These are phyloP conservation scores for Gorgonomyces haynaldii DNA, from an alignment of 192 early-diverging fungal genomes.

Conservation along the genomic window DNA sequence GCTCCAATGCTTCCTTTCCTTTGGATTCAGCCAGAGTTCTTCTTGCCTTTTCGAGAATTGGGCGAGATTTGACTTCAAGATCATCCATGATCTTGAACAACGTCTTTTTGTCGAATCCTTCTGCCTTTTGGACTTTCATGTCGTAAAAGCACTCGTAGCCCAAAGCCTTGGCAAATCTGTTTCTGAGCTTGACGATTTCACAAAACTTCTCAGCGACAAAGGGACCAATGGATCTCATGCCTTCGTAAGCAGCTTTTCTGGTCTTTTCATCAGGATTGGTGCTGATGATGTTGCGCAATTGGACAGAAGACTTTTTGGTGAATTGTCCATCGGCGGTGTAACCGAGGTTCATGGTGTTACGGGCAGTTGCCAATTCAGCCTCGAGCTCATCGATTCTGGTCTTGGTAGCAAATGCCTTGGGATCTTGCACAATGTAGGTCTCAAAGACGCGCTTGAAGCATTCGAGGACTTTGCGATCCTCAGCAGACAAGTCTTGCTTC, in stretches of 20 bases:
- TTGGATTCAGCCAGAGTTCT: constrained; percentile 15
- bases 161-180: constrained; percentile 17
- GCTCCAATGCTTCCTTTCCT: constrained; percentile 18
- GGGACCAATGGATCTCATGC: constrained; percentile 16
- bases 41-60: constrained; percentile 16
- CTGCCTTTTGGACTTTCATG: constrained; percentile 21
- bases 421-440: constrained; percentile 23
- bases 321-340: constrained; percentile 10
- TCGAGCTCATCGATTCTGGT: constrained; percentile 17
- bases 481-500: constrained; percentile 8
- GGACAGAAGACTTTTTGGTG: constrained; percentile 15
- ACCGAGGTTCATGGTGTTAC: constrained; percentile 17
- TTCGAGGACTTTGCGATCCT: constrained; percentile 8
- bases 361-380: constrained; percentile 13
- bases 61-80: constrained; percentile 9
- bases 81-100: constrained; percentile 25
- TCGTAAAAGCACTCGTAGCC: constrained; percentile 24
- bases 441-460: constrained; percentile 22
- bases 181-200: constrained; percentile 21
- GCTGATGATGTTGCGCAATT: constrained; percentile 18
- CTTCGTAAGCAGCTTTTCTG: constrained; percentile 17
- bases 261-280: constrained; percentile 13
- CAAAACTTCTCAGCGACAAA: constrained; percentile 19
- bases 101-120: constrained; percentile 20
- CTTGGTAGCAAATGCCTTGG: constrained; percentile 8